These are phyloP conservation scores for Ophiocordyceps camponoti-rufipedis DNA, from an alignment of 2,329 filamentous ascomycete genomes.

Conservation along the genomic window DNA sequence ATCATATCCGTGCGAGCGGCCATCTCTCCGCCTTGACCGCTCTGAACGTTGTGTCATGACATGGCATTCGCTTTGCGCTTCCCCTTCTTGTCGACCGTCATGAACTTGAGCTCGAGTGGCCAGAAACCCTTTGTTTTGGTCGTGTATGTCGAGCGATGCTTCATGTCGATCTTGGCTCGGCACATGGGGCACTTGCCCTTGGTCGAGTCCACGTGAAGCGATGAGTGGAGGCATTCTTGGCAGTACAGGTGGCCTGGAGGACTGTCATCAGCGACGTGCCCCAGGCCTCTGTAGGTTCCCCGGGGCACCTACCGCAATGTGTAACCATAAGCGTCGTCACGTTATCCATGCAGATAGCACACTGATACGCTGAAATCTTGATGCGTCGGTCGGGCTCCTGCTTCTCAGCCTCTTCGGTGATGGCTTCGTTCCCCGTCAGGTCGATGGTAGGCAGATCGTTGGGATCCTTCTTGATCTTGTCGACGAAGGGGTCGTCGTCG, in stretches of 20 bases:
- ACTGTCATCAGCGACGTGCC: background rate
- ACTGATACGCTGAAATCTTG: constrained; percentile 40
- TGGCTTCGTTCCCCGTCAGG: constrained; percentile 21
- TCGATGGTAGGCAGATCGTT: constrained; percentile 15
- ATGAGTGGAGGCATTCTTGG: constrained; percentile 40
- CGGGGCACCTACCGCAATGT: constrained; percentile 38
- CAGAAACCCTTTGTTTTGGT: constrained; percentile 34
- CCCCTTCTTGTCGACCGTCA: constrained; percentile 35
- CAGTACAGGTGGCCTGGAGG: constrained; percentile 45
- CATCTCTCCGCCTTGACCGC: no score
- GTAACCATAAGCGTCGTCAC: constrained; percentile 40
- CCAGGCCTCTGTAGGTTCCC: background rate
- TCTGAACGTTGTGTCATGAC: constrained; percentile 4
- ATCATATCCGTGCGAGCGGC: no score
- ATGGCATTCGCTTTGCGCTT: constrained; percentile 17
- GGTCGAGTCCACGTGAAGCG: constrained; percentile 35
- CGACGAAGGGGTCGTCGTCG: constrained; percentile 13
- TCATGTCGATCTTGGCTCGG: constrained; percentile 36
- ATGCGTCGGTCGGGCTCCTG: constrained; percentile 27
- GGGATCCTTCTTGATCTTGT: constrained; percentile 3
- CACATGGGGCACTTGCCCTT: constrained; percentile 46
- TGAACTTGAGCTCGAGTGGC: constrained; percentile 43
- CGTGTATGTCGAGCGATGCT: constrained; percentile 20
- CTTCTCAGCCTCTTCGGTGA: constrained; percentile 23
- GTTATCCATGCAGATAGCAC: constrained; percentile 50